These are phyloP conservation scores for Aspergillus puulaauensis DNA, from an alignment of 2,329 filamentous ascomycete species.

Conservation along the genomic window DNA sequence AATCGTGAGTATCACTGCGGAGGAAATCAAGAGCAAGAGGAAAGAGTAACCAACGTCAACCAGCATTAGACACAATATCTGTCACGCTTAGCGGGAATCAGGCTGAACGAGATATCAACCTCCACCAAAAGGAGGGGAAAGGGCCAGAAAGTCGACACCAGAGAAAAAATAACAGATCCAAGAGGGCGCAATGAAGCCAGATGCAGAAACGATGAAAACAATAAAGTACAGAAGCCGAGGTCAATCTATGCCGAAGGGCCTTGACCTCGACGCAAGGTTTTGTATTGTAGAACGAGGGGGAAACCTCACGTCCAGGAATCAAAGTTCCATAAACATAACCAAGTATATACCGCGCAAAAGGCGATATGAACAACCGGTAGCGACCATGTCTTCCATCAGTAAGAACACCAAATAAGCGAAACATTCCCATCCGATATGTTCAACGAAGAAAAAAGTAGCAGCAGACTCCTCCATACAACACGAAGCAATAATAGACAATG, in stretches of 20 bases:
- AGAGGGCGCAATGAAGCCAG: neutral
- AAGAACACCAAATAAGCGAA: conserved; percentile 16
- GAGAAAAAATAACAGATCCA: conserved; percentile 1
- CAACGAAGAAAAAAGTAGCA: conserved; percentile 13
- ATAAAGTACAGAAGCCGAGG: conserved; percentile 32
- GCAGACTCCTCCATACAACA: conserved; percentile 3
- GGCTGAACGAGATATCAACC: conserved; percentile 17
- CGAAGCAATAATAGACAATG: conserved; percentile 21
- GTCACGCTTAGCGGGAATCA: conserved; percentile 21
- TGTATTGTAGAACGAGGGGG: neutral
- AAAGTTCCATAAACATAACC: conserved; percentile 3
- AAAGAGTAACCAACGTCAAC: neutral
- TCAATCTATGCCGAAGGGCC: conserved; percentile 11
- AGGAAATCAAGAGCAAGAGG: conserved; percentile 7
- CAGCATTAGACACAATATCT: conserved; percentile 12
- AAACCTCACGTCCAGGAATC: conserved; percentile 1
- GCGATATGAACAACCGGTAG: conserved; percentile 1
- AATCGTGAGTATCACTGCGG: conserved; percentile 34
- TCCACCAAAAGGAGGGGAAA: conserved; percentile 5
- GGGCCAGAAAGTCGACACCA: conserved; percentile 9
- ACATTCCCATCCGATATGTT: conserved; percentile 24
- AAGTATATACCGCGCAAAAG: neutral
- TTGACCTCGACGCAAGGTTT: conserved; percentile 7
- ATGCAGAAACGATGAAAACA: conserved; percentile 24
- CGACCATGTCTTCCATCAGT: conserved; percentile 12